Percentiles rank a stretch among this genome's conserved stretches.
Conservation (phyloP, 257 asterid genomes). For the Eucommia ulmoides region DNA sequence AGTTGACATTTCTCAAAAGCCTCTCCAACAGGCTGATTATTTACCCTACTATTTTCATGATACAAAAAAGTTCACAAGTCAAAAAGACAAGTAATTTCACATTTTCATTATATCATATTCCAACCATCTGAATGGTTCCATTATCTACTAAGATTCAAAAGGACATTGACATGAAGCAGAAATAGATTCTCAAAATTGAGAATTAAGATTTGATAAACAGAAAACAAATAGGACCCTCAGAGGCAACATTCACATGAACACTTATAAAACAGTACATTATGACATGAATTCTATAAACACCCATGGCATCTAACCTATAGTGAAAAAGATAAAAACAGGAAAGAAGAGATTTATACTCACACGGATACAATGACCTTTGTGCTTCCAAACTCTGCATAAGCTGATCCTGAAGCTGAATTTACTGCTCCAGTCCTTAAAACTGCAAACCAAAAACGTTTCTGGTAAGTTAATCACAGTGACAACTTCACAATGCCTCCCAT, state of each 20-base stretch:
- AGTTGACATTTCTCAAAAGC: not conserved
- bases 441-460: slow-evolving; percentile 21
- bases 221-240: no score
- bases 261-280: no score
- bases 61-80: no score
- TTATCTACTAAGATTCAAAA: not conserved
- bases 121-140: no score
- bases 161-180: not conserved
- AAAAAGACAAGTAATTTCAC: no score
- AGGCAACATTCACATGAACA: no score
- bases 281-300: no score
- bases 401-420: slow-evolving; percentile 93
- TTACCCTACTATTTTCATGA: no score
- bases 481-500: not conserved
- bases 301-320: no score
- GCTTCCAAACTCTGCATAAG: slow-evolving; percentile 92
- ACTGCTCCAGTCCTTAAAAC: slow-evolving; percentile 87
- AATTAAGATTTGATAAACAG: not conserved
- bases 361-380: slow-evolving; percentile 96
- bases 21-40: not conserved
- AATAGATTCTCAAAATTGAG: not conserved
- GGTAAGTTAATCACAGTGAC: not conserved
- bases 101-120: no score
- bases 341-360: slow-evolving; percentile 36
- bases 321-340: not conserved